Evolutionary conservation across 2,329 filamentous ascomycete species (phyloP), one percentile per base, ranked within the genome.

Genomic region (Fusarium sarcochroum): DNA sequence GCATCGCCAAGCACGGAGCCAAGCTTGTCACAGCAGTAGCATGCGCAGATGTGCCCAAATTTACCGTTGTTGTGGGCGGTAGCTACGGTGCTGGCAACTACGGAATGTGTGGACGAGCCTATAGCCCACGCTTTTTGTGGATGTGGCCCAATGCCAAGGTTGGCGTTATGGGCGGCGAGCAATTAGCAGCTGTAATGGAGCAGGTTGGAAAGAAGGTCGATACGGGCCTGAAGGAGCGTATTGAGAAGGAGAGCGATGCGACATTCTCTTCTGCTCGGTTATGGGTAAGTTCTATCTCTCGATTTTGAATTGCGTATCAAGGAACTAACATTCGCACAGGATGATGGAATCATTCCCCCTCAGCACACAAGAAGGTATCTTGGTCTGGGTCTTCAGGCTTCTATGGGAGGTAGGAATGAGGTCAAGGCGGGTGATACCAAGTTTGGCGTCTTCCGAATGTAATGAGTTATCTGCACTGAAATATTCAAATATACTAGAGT

Each of bases 111-210:
- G 96, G 96, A 21, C 88, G 96, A 50, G 95, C 96, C 3, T 99
- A 98, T 80, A 89, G 88, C n/a, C 95, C 95, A 0, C 86, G 94
- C 14, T 93, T 98, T 79, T 81, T 98, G 63, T 98, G 93, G 90
- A 97, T 95, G 86, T 99, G 96, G 96, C 96, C 96, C 40, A 97
- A 97, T 73, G 94, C 96, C n/a, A 92, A 92, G 76, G 93, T 97
- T 51, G 93, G 93, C 32, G 94, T 99, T 73, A 99, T 99, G 96
- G 96, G 96, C 20, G 87, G 92, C 40, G 95, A 98, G 81, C 95
- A 98, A 83, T 85, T 99, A 35, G 91, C 91, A 9, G 88, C 91
- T 6, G 96, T 99, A 65, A 98, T 99, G 96, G 93, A 94, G 81
- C 92, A 94, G 3, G 95, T 99, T 1, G 94, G 95, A 10, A 92